Evolutionary conservation across 2,329 filamentous ascomycete genomes (phyloP), one percentile per base, ranked within the genome.

Genomic region (Volutella citrinella): DNA sequence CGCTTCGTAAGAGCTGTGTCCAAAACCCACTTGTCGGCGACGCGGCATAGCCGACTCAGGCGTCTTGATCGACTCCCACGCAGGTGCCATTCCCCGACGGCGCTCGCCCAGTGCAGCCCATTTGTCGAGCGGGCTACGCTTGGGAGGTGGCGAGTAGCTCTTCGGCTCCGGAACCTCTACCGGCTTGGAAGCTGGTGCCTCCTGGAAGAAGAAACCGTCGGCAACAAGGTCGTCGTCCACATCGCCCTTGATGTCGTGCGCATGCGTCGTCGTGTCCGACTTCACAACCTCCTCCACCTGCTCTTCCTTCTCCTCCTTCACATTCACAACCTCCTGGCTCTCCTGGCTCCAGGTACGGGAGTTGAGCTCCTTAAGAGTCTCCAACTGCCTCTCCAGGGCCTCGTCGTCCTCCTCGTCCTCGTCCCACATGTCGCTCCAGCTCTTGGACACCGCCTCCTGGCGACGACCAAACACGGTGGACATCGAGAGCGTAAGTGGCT

Each of bases 371-470:
- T 83, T 77, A 17, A 84, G 65, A 23, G 51, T 40, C 33, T 52
- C 48, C 24, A 56, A 44, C 57, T 83, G 77, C 45, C 75, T 76
- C 40, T 67, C 65, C 42, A 74, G 74, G 55, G 83, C 78, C 51
- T 83, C 75, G 49, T 82, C 76, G 43, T 84, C 80, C 45, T 85
- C 89, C 27, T 72, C 69, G 34, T 97, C 91, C 61, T 97, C 91
- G 39, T 97, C 91, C 84, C 89, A 96, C 61, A 97, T 80, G 61
- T 98, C 93, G 55, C 90, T 95, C 93, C 93, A 98, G 71, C 93
- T 97, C 82, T 97, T 97, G 36, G 93, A 95, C 29, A 94, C 87
- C 29, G 76, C 70, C 27, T 91, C 84, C 43, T 80, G 77, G 58
- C 84, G 80, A 55, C 81, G 81, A 32, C 86, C 87, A 57, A 95